Base-by-base conservation (phyloP, 345 rosid species). In the Abelmoschus esculentus region DNA sequence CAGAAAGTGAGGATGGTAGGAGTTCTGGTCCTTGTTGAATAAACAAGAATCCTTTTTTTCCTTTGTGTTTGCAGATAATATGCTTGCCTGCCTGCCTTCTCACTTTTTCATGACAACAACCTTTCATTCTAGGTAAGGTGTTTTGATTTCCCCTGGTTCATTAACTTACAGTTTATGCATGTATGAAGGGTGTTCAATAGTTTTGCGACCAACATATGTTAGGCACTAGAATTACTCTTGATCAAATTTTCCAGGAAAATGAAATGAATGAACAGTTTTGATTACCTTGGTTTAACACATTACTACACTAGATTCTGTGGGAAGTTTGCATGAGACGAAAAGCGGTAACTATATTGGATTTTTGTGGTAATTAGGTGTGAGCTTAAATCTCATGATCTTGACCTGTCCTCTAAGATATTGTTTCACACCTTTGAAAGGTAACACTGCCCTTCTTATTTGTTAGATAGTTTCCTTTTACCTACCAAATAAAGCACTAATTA, bases 1-100 rank as follows among this genome's bases (percentile, higher is more conserved):
- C 89, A 55, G 93, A 77, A 74, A 84, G 81, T 55, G 89, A 86
- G 75, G 86, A 85, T 71, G 74, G 75, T 12, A 76, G 80, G 57
- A 76, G 74, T 67, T 19, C 75, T 52, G 74, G 81, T 62, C 85
- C 80, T 15, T 55, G 84, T 59, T 81, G 73, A 83, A 61, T 13
- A 22, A 6, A 44, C 53, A 52, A 54, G 15, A 44, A 61, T 2
- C 49, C 13, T 19, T 54, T 1, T 19, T 54, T 19, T 8, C 19
- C 26, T 54, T 8, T 54, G 11, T 54, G 22, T 54, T 54, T 54
- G 58, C 28, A 54, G 58, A 53, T 53, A n/a, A 9, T 7, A 53
- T 32, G 26, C 1, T 22, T 31, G 32, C 32, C 32, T 50, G 28
- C 57, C 14, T 57, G 66, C 67, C 50, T 49, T 73, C 53, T 42